A percentile compares a stretch with the other conserved stretches of the same genome.
Evolutionary conservation across 2,329 filamentous ascomycete genomes (phyloP).

Genomic region (Pseudophaeomoniella oleicola): DNA sequence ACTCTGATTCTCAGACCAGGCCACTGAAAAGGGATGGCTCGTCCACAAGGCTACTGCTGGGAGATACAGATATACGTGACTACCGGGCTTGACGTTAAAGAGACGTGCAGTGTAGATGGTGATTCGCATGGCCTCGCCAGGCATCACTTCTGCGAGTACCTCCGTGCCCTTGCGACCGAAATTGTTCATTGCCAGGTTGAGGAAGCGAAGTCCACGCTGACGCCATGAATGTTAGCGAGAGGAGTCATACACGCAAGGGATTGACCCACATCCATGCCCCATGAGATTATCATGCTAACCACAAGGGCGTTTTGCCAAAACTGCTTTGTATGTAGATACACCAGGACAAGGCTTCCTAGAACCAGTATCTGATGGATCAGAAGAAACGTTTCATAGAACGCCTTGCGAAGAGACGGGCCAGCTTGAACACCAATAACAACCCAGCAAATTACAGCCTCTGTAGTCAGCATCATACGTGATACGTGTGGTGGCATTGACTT

Average conservation of each 20-base stretch:
- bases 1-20: slow-evolving; percentile 49
- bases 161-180: slow-evolving; percentile 43
- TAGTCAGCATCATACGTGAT: slow-evolving; percentile 23
- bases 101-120: slow-evolving; percentile 56
- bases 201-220: slow-evolving; percentile 44
- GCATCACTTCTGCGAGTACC: slow-evolving; percentile 52
- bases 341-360: slow-evolving; percentile 50
- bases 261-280: slow-evolving; percentile 48
- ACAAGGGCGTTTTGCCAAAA: slow-evolving; percentile 63
- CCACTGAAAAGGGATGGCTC: slow-evolving; percentile 65
- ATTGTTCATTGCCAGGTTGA: slow-evolving; percentile 52
- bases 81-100: slow-evolving; percentile 52
- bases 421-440: slow-evolving; percentile 53
- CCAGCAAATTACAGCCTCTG: slow-evolving; percentile 39
- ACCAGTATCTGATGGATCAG: slow-evolving; percentile 70
- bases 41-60: slow-evolving; percentile 53
- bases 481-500: too few relatives aligned
- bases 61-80: slow-evolving; percentile 63
- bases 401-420: slow-evolving; percentile 69
- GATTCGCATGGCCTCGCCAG: slow-evolving; percentile 55
- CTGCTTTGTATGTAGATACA: slow-evolving; percentile 63
- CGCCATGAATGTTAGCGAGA: not conserved
- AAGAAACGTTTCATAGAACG: slow-evolving; percentile 95
- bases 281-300: slow-evolving; percentile 58
- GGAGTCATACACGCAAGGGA: not conserved